Evolutionary conservation across 441 rosid species (phyloP), one percentile per base, ranked within the genome.

Genomic region (Geranium incanum): DNA sequence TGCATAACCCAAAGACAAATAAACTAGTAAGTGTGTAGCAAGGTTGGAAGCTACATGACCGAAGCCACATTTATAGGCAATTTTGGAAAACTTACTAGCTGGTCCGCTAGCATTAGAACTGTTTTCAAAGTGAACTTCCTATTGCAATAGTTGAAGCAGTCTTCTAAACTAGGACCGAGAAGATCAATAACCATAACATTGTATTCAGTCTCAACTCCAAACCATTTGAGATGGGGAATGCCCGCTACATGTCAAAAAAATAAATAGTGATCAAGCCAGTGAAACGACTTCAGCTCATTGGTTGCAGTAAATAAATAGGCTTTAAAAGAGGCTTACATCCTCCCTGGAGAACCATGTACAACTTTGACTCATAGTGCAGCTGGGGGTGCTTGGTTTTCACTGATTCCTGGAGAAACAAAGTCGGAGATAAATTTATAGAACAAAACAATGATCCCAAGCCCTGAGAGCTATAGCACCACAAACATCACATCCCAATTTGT

Each of bases 81-180:
- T 12, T 21, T 18, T 63, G 28, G 66, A 72, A 74, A 18, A 69
- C 94, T 81, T 79, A 93, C 98, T 77, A 95, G 77, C 75, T 95
- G 98, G 84, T 95, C 99, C 0, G 99, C 99, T 36, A 95, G 97
- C 98, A 93, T 95, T 79, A 95, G 76, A 19, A 95, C 99, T 21
- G 99, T 86, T 86, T 95, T 95, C 78, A 93, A 83, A 37, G 96
- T 76, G 39, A 95, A 88, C 81, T 87, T 93, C 82, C 99, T 82
- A 75, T 86, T 89, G 82, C 98, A 93, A 70, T 88, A 95, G 81
- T 93, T 95, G 83, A 95, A 95, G 50, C 91, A 79, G 82, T 95
- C 98, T 82, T 95, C 99, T 84, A 95, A 83, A 76, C 99, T 95
- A 52, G 99, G 99, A 13, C 99, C 99, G 68, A 95, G 85, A 79